phyloP scores from a whole-genome alignment of 768 basidiomycete species.

The Russula ochroleuca region DNA sequence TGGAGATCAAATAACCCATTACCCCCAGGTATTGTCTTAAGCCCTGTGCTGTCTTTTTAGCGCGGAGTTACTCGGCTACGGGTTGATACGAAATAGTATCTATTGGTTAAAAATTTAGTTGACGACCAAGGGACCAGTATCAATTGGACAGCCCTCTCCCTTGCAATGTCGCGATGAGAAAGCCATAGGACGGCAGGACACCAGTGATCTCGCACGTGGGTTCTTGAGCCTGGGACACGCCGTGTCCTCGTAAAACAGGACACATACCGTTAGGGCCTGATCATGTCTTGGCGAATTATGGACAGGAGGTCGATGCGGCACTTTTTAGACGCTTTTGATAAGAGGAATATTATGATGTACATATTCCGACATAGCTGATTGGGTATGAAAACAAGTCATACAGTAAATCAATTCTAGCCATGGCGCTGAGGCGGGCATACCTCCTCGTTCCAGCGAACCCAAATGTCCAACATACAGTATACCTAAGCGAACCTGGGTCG shows the following conservation, averaged over 20 bases:
- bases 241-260: not conserved
- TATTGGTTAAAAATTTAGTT: not conserved
- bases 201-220: not conserved
- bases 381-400: not conserved
- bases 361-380: not conserved
- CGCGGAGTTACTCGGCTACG: too few species aligned
- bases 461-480: too few species aligned
- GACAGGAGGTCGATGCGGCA: too few species aligned
- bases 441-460: too few species aligned
- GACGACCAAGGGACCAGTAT: not conserved
- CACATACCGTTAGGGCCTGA: too few species aligned
- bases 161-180: not conserved
- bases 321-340: not conserved
- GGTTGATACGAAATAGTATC: not conserved
- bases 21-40: too few species aligned
- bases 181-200: not conserved
- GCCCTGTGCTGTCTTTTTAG: too few species aligned
- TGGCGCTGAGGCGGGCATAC: too few species aligned
- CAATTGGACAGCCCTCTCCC: not conserved
- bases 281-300: too few species aligned
- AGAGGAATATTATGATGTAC: not conserved
- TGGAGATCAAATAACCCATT: not conserved
- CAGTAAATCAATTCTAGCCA: not conserved
- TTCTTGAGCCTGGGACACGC: not conserved
- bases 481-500: not conserved